Evolutionary conservation across 2,329 filamentous ascomycete genomes (phyloP).

Genomic region (Scytalidium sp.): DNA sequence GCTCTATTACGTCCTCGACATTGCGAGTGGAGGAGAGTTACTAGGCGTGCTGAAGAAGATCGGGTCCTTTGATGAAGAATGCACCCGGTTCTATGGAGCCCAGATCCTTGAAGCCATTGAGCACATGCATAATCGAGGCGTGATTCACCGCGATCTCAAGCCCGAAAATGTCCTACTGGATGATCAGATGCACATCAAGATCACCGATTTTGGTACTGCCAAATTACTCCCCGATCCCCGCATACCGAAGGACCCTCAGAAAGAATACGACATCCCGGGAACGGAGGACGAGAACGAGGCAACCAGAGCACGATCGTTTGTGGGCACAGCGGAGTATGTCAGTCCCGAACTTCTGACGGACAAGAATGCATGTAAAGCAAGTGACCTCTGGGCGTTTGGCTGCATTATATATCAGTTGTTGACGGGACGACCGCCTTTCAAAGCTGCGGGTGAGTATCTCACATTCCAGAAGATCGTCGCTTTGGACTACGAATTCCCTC

Average conservation of each 20-base stretch:
- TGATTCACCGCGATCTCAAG: conserved; percentile 95
- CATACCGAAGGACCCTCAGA: conserved; percentile 23
- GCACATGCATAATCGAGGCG: conserved; percentile 95
- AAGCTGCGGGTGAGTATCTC: conserved; percentile 90
- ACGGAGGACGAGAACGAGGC: conserved; percentile 46
- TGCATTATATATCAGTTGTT: conserved; percentile 97
- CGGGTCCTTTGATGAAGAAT: conserved; percentile 91
- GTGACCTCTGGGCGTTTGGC: conserved; percentile 96
- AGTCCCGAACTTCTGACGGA: conserved; percentile 95
- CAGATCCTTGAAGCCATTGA: conserved; percentile 95
- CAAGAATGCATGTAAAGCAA: conserved; percentile 96
- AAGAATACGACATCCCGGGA: conserved; percentile 36
- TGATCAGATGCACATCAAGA: conserved; percentile 96
- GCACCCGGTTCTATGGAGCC: conserved; percentile 88
- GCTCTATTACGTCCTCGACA: conserved; percentile 92
- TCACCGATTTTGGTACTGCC: conserved; percentile 98
- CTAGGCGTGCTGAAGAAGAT: conserved; percentile 92
- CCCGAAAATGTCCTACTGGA: conserved; percentile 96
- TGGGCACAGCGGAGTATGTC: conserved; percentile 96
- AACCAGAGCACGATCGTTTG: conserved; percentile 85
- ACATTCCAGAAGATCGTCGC: conserved; percentile 98
- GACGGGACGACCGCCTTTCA: conserved; percentile 95
- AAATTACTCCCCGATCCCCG: conserved; percentile 72
- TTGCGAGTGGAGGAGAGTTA: conserved; percentile 89
- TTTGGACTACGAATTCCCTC: conserved; percentile 89